Percentiles rank a stretch among this genome's conserved stretches.
Evolutionary conservation across 1,139 yeast genomes (phyloP).

Genomic region (Geotrichum siamense): DNA sequence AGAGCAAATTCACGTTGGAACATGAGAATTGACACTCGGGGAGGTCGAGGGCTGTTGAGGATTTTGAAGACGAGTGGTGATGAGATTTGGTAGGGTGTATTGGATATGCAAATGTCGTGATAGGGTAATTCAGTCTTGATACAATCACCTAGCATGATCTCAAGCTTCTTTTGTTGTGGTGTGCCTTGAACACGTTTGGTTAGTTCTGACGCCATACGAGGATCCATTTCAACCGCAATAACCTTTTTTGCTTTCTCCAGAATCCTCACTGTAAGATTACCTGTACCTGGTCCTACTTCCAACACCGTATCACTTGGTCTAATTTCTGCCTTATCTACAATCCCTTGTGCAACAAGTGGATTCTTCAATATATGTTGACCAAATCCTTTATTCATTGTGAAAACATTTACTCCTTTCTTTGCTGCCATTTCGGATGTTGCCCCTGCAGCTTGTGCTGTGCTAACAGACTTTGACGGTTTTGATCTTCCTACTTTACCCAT

Average conservation of each 20-base stretch:
- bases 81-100: slow-evolving; percentile 95
- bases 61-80: slow-evolving; percentile 93
- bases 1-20: slow-evolving; percentile 96
- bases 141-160: slow-evolving; percentile 88
- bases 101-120: slow-evolving; percentile 91
- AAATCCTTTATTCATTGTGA: slow-evolving; percentile 90
- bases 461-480: slow-evolving; percentile 10
- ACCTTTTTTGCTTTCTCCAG: slow-evolving; percentile 88
- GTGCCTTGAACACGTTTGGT: slow-evolving; percentile 97
- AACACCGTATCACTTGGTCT: slow-evolving; percentile 87
- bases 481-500: slow-evolving; percentile 14
- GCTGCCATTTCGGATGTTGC: slow-evolving; percentile 8
- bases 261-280: slow-evolving; percentile 89
- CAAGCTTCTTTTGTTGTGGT: slow-evolving; percentile 83
- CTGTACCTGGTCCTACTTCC: slow-evolving; percentile 99
- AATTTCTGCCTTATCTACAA: slow-evolving; percentile 91
- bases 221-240: slow-evolving; percentile 96
- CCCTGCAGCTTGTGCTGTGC: slow-evolving; percentile 14
- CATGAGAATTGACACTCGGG: slow-evolving; percentile 92
- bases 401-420: slow-evolving; percentile 40
- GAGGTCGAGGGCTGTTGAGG: slow-evolving; percentile 86
- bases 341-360: slow-evolving; percentile 95
- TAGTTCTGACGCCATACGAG: slow-evolving; percentile 98
- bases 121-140: slow-evolving; percentile 94
- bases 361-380: slow-evolving; percentile 97